Conservation (phyloP, 208 protist species). For the Kentomonas sorsogonicus region DNA sequence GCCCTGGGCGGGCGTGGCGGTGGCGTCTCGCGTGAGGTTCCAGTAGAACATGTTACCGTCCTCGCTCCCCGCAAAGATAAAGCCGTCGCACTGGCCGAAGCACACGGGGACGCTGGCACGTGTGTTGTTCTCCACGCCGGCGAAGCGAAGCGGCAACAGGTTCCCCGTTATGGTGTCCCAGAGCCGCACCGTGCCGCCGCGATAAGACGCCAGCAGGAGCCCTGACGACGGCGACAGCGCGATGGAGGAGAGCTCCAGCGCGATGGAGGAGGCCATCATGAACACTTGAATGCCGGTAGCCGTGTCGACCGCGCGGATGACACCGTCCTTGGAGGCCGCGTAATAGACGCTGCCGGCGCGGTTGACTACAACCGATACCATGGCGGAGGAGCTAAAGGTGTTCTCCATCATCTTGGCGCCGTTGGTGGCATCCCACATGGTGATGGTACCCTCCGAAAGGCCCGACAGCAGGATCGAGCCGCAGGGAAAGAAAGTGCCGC, state of each 20-base stretch:
- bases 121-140: slow-evolving; percentile 56
- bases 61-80: slow-evolving; percentile 60
- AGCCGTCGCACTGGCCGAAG: slow-evolving; percentile 54
- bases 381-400: slow-evolving; percentile 48
- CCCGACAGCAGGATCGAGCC: slow-evolving; percentile 67
- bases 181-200: slow-evolving; percentile 57
- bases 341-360: slow-evolving; percentile 70
- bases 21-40: slow-evolving; percentile 32
- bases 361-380: slow-evolving; percentile 59
- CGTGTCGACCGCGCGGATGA: slow-evolving; percentile 70
- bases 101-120: slow-evolving; percentile 33
- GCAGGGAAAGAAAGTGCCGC: slow-evolving; percentile 68
- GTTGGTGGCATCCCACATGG: slow-evolving; percentile 61
- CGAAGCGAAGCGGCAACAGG: slow-evolving; percentile 45
- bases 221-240: slow-evolving; percentile 71
- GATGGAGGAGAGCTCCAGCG: slow-evolving; percentile 62
- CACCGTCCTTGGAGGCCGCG: slow-evolving; percentile 67
- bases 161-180: slow-evolving; percentile 69
- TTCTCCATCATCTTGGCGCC: slow-evolving; percentile 60
- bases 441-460: slow-evolving; percentile 71
- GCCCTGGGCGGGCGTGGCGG: slow-evolving; percentile 3
- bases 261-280: slow-evolving; percentile 57
- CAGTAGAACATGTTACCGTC: slow-evolving; percentile 73
- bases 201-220: slow-evolving; percentile 62
- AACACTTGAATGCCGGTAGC: slow-evolving; percentile 61